These are phyloP conservation scores for Penicillium pancosmium DNA, from an alignment of 495 filamentous ascomycete species.

Conservation along the genomic window DNA sequence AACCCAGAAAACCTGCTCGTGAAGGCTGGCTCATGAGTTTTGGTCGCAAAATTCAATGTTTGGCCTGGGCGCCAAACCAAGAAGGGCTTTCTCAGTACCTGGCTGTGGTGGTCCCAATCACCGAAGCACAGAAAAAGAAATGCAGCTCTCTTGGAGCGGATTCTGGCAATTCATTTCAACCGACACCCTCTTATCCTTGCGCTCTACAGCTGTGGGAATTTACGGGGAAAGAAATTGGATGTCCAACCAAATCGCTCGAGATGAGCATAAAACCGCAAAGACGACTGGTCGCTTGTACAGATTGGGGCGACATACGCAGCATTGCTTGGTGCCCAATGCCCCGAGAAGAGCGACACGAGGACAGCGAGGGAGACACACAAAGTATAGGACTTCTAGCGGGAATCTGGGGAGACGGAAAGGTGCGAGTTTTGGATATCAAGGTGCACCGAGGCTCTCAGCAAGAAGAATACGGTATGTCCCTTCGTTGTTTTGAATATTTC, in stretches of 20 bases:
- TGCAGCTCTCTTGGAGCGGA: conserved; percentile 11
- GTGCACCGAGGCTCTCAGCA: conserved; percentile 32
- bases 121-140: conserved; percentile 35
- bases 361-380: conserved; percentile 33
- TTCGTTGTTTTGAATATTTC: background rate
- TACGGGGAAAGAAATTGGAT: conserved; percentile 33
- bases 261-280: conserved; percentile 41
- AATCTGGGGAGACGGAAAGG: conserved; percentile 63
- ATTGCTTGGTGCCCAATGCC: conserved; percentile 66
- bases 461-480: conserved; percentile 42
- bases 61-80: conserved; percentile 62
- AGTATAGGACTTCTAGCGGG: conserved; percentile 63
- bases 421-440: conserved; percentile 60
- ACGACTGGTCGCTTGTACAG: conserved; percentile 57
- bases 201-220: conserved; percentile 65
- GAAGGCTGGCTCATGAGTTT: conserved; percentile 63
- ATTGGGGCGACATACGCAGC: conserved; percentile 63
- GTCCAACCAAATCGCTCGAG: conserved; percentile 40
- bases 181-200: conserved; percentile 48
- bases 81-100: conserved; percentile 56
- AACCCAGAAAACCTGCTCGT: conserved; percentile 23
- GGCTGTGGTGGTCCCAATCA: conserved; percentile 48
- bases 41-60: conserved; percentile 51
- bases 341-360: conserved; percentile 36
- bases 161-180: conserved; percentile 48